Base-by-base conservation (phyloP, 2,329 filamentous ascomycete species). In the Didymella arachidicola region DNA sequence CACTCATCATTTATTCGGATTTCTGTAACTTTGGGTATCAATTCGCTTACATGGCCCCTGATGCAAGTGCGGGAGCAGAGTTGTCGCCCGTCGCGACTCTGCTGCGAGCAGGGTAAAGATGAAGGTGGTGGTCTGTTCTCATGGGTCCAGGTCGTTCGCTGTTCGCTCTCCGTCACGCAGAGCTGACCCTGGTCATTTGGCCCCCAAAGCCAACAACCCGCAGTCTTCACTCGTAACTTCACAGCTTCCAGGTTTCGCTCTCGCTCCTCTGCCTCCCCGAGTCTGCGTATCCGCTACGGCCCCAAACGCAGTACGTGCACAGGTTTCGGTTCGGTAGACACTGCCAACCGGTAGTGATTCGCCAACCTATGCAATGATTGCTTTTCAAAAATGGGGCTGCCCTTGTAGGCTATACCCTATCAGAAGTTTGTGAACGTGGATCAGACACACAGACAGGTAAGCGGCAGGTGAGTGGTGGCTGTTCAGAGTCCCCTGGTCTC, bases 1-100 rank as follows among this genome's bases (percentile, higher is more conserved):
- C 61, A 61, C 57, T 67, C 65, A 66, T 57, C 65, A 53, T 66
- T 64, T 57, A 59, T 64, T 66, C 60, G 65, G 27, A 7, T 34
- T 29, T 3, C 27, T 57, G 30, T 49, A 30, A 46, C 48, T 50
- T 61, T 53, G 45, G 58, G 58, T 45, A 59, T 53, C 47, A 30
- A 45, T 43, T 59, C 18, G 57, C 11, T 42, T 52, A 59, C 54
- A 60, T 59, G 59, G 57, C 56, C 62, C 65, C 60, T 63, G 60
- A 64, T 63, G 67, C 67, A 68, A 58, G 65, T 67, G 67, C 63
- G 64, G 69, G 63, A 68, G 61, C 59, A 66, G 66, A 64, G 61
- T 62, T 61, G 60, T 53, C 57, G 57, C 50, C 39, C 50, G 59
- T 50, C 53, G 55, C 59, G 36, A 49, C 43, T 38, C 43, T 47